Base-by-base conservation (phyloP, 768 basidiomycete species). In the Lactarius trivialis region DNA sequence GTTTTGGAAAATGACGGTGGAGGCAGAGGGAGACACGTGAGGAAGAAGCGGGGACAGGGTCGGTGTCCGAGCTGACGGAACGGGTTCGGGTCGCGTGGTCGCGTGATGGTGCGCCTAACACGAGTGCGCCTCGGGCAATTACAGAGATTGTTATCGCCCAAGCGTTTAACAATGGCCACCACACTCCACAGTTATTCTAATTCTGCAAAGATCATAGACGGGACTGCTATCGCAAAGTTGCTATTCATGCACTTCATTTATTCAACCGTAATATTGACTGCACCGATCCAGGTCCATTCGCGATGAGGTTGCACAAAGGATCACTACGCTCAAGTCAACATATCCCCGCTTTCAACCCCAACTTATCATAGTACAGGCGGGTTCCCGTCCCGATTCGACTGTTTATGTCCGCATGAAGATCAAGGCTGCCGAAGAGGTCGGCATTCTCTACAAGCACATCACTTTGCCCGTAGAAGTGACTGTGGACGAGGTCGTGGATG, bases 331-430 rank as follows among this genome's bases (percentile, higher is more conserved):
- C 51, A 86, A 88, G 70, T 74, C 81, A 4, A 79, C 76, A 64
- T 86, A 82, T 73, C 91, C 95, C n/a, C 88, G 89, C 24, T 99
- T 98, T 79, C 83, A 86, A 69, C 91, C 97, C 14, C 85, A 87
- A 72, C 82, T 99, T 19, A 90, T 85, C 68, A 93, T 99, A 74
- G 82, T 99, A 50, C 97, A 98, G 75, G 93, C 93, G 55, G 97
- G 97, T 58, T 84, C 86, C 33, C 88, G 92, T 61, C 86, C 93
- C 24, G 96, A 98, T 73, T 98, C 95, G 6, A 77, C 80, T 21
- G 86, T 88, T 45, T 99, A 99, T 75, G 87, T 99, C 67, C 92
- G 93, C 70, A 98, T 98, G 96, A 99, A 99, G 77, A 80, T 84
- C 48, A 98, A 95, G 74, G 97, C 97, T 12, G 91, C 94, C 12